phyloP scores from a whole-genome alignment of 225 moss, liverwort and hornwort genomes.

The Asterella californica region DNA sequence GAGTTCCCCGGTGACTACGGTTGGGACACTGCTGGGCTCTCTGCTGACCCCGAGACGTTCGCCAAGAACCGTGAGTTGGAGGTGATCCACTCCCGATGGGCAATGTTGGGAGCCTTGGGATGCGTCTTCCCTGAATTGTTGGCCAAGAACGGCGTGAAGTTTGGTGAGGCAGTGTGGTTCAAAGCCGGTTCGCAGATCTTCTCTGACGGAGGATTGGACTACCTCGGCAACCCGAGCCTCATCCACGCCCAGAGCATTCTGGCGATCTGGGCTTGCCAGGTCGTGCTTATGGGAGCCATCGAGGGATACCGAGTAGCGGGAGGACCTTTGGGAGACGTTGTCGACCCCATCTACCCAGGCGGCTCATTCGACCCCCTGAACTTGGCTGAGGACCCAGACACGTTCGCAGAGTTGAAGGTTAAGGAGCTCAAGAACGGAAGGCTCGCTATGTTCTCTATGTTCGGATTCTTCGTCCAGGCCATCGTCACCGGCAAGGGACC shows the following conservation, averaged over 20 bases:
- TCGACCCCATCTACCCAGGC: slow-evolving; percentile 35
- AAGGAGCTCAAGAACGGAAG: slow-evolving; percentile 36
- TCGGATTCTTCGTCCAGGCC: slow-evolving; percentile 36
- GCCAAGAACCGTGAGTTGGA: slow-evolving; percentile 56
- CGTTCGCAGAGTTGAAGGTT: slow-evolving; percentile 36
- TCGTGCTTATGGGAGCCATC: slow-evolving; percentile 27
- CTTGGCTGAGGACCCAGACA: slow-evolving; percentile 36
- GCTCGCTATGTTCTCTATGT: slow-evolving; percentile 28
- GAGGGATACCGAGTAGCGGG: slow-evolving; percentile 37
- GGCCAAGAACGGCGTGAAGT: slow-evolving; percentile 28
- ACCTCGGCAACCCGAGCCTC: slow-evolving; percentile 32
- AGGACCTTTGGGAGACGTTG: slow-evolving; percentile 25
- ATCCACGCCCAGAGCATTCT: slow-evolving; percentile 39
- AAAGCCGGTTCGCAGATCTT: slow-evolving; percentile 38
- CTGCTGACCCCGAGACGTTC: slow-evolving; percentile 39
- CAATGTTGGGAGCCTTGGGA: slow-evolving; percentile 54
- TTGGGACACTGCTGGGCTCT: slow-evolving; percentile 38
- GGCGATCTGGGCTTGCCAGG: slow-evolving; percentile 36
- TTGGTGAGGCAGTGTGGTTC: slow-evolving; percentile 38
- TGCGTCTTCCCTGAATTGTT: slow-evolving; percentile 36
- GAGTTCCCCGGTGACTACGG: slow-evolving; percentile 38
- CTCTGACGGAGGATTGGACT: slow-evolving; percentile 26
- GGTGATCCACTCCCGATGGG: slow-evolving; percentile 57
- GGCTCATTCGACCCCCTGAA: slow-evolving; percentile 30
- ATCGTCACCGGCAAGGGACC: slow-evolving; percentile 34